Base-by-base conservation (phyloP, 495 filamentous ascomycete genomes). In the Penicillium canariense region DNA sequence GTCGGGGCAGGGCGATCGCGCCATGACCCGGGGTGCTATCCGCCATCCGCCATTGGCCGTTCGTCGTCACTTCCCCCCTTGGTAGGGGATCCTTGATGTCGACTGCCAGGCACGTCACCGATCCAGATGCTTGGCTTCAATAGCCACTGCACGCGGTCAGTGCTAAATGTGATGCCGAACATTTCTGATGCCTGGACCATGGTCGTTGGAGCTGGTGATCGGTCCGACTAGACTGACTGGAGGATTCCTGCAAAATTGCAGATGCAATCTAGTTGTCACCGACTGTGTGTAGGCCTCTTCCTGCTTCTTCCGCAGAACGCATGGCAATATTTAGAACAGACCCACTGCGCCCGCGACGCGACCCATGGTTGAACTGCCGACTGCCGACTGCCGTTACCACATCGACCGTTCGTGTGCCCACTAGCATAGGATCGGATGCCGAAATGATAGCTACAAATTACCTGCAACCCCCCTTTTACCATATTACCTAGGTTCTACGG, bases 11-110 rank as follows among this genome's bases (percentile, higher is more conserved):
- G 52, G 31, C 43, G 52, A 49, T 55, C 52, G 38, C 23, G 34
- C 48, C 34, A n/a, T 30, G 48, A 50, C 34, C 34, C 34, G 4
- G 10, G n/a, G n/a, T 30, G 46, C 35, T n/a, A n/a, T n/a, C n/a
- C n/a, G n/a, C n/a, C n/a, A n/a, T n/a, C n/a, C n/a, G n/a, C n/a
- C n/a, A n/a, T n/a, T n/a, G n/a, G n/a, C n/a, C 46, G 35, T 28
- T 26, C 34, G 23, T 28, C 23, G 30, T 36, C 22, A 32, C 17
- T 12, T 15, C 47, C 47, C 32, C 48, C 32, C 30, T 20, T 35
- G 39, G 27, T 35, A 45, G 23, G 40, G 32, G 42, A 35, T 45
- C 40, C 50, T 52, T 42, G 50, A 52, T 52, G 50, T 34, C 40
- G 39, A 35, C 28, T 26, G 40, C 22, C 14, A 8, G n/a, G 43